Base-by-base conservation (phyloP, 176 grass and related monocot species). In the Aechmea fasciata region DNA sequence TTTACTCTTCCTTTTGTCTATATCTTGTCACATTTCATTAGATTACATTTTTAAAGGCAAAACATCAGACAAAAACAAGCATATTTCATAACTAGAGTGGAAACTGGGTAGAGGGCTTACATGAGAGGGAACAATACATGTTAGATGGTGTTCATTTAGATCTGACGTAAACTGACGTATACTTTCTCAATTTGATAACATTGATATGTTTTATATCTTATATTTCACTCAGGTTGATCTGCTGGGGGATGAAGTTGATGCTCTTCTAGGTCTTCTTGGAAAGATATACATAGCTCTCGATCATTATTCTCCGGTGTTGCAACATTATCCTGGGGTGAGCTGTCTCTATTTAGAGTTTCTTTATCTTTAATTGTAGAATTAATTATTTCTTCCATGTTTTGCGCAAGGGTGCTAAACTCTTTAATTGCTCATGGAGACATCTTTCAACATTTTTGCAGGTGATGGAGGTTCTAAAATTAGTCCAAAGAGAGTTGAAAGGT, bases 251-350 rank as follows among this genome's bases (percentile, higher is more conserved):
- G 91, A 99, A 77, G 86, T 99, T 66, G 88, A 85, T 81, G 74
- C 74, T 33, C 79, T 99, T 23, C 51, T 93, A 52, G 81, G 68
- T 67, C 87, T 99, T 85, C 83, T 90, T 66, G 84, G 85, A 79
- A 99, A 92, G 77, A 92, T 99, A 82, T 84, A 93, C 63, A 52
- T 85, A 66, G 91, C 94, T 65, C 76, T 99, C n/a, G 83, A 83
- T 62, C 74, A 83, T 83, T 99, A 99, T 29, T 90, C 94, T 69
- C 79, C 86, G 51, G 82, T 99, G 72, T 79, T 99, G 61, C 87
- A 93, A 67, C 85, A 87, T 29, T 83, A 99, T 81, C 94, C 94
- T 18, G 94, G 87, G 87, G 94, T 99, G 87, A 77, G 77, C 14
- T 59, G 54, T 4, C 10, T 59, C 54, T 17, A 2, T 59, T 18